These are phyloP conservation scores for Trifolium subterraneum DNA, from an alignment of 306 rosid genomes.

Conservation along the genomic window DNA sequence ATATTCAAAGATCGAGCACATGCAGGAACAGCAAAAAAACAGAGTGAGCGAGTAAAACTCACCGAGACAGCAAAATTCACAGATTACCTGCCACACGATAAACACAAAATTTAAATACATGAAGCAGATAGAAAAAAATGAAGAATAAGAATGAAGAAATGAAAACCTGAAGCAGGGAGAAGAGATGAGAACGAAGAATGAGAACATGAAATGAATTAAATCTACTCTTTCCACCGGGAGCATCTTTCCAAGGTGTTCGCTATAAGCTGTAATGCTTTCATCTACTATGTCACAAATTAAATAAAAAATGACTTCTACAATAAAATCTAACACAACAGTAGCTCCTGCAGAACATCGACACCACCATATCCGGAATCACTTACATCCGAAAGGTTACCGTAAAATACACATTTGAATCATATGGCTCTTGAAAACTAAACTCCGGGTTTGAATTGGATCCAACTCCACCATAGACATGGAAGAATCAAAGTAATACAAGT, in stretches of 20 bases:
- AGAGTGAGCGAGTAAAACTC: too few relatives aligned
- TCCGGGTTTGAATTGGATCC: constrained; percentile 69
- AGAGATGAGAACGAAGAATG: too few relatives aligned
- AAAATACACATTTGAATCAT: constrained; percentile 65
- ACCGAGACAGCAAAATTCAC: too few relatives aligned
- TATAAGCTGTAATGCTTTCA: constrained; percentile 74
- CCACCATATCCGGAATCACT: constrained; percentile 97
- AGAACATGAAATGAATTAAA: too few relatives aligned
- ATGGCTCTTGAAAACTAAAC: constrained; percentile 65
- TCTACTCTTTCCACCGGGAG: too few relatives aligned
- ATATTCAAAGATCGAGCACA: too few relatives aligned
- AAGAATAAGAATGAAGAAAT: too few relatives aligned
- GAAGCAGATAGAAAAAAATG: too few relatives aligned
- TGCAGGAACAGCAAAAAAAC: too few relatives aligned
- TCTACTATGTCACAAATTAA: constrained; percentile 75
- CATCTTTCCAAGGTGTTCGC: constrained; percentile 81
- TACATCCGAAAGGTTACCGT: constrained; percentile 80
- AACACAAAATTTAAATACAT: too few relatives aligned
- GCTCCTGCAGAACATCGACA: constrained; percentile 98
- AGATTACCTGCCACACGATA: too few relatives aligned
- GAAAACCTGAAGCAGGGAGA: too few relatives aligned
- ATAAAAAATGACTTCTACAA: constrained; percentile 95
- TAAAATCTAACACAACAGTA: constrained; percentile 89
- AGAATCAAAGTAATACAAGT: constrained; percentile 69
- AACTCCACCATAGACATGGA: constrained; percentile 59